Evolutionary conservation across 305 asterid species (phyloP).

Genomic region (Fraxinus angustifolia): DNA sequence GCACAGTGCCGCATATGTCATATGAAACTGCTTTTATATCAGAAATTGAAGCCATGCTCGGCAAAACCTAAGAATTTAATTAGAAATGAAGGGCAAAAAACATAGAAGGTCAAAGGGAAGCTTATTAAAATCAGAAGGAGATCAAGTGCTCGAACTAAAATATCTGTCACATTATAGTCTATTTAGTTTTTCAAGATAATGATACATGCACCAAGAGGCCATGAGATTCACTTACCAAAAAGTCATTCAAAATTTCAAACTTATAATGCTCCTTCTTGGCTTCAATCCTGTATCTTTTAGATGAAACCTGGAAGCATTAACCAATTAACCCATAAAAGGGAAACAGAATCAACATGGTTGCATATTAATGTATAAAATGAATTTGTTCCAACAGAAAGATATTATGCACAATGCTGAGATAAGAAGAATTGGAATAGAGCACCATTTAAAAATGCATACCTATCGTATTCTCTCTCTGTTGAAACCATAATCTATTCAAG

Average conservation of each 20-base stretch:
- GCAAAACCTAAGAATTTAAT: slow-evolving; percentile 60
- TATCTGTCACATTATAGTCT: background rate
- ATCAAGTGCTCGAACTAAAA: slow-evolving; percentile 12
- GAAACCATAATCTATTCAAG: background rate
- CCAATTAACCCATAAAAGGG: slow-evolving; percentile 20
- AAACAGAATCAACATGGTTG: background rate
- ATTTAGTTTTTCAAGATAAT: slow-evolving; percentile 6
- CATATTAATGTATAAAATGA: slow-evolving; percentile 11
- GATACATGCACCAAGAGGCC: slow-evolving; percentile 10
- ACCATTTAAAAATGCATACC: background rate
- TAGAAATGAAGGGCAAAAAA: slow-evolving; percentile 21
- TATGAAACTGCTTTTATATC: slow-evolving; percentile 85
- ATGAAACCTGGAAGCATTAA: slow-evolving; percentile 63
- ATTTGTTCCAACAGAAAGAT: slow-evolving; percentile 17
- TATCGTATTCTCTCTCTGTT: background rate
- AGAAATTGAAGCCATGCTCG: slow-evolving; percentile 80
- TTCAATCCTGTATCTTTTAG: slow-evolving; percentile 75
- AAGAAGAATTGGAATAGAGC: slow-evolving; percentile 16
- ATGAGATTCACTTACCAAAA: slow-evolving; percentile 59
- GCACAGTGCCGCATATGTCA: slow-evolving; percentile 77
- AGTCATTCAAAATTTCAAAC: slow-evolving; percentile 67
- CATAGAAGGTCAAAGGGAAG: slow-evolving; percentile 5
- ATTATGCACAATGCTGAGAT: slow-evolving; percentile 7
- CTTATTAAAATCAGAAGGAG: slow-evolving; percentile 19
- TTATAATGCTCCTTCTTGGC: slow-evolving; percentile 83